These are phyloP conservation scores for Melampsora americana DNA, from an alignment of 1,284 basidiomycete genomes.

Conservation along the genomic window DNA sequence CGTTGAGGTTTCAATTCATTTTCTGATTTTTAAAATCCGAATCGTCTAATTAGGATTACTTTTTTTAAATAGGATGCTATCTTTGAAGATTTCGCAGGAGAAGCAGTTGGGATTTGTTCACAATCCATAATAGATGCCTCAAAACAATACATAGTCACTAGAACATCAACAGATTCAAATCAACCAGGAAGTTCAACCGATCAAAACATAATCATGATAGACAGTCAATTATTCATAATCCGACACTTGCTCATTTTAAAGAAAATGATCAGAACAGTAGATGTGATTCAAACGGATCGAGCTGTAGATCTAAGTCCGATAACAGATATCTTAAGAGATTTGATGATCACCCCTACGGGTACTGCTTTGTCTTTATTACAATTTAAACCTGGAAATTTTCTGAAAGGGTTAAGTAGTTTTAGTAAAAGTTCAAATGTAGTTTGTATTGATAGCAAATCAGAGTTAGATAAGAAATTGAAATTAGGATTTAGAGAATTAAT, in stretches of 20 bases:
- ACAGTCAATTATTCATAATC: conserved; percentile 77
- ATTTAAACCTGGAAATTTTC: neutral
- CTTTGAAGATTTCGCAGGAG: conserved; percentile 88
- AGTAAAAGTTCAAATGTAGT: too few species aligned
- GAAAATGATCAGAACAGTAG: conserved; percentile 74
- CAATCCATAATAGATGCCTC: conserved; percentile 71
- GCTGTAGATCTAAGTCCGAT: conserved; percentile 56
- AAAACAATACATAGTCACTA: conserved; percentile 62
- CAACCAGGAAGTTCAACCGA: neutral
- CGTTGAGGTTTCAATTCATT: too few species aligned
- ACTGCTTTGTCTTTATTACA: conserved; percentile 42
- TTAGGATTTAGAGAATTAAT: conserved; percentile 23
- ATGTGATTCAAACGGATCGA: conserved; percentile 59
- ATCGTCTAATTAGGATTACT: conserved; percentile 18
- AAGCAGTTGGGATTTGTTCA: conserved; percentile 76
- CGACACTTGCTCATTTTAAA: conserved; percentile 86
- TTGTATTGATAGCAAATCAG: conserved; percentile 35
- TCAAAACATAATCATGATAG: conserved; percentile 56
- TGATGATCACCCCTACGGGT: conserved; percentile 55
- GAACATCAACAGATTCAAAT: conserved; percentile 55
- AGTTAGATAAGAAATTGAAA: conserved; percentile 27
- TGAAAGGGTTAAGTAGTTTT: neutral
- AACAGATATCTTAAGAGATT: conserved; percentile 52
- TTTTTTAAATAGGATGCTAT: conserved; percentile 66
- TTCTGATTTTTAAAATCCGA: too few species aligned